Evolutionary conservation across 768 basidiomycete genomes (phyloP).

Genomic region (Guyanaporus albipodus): DNA sequence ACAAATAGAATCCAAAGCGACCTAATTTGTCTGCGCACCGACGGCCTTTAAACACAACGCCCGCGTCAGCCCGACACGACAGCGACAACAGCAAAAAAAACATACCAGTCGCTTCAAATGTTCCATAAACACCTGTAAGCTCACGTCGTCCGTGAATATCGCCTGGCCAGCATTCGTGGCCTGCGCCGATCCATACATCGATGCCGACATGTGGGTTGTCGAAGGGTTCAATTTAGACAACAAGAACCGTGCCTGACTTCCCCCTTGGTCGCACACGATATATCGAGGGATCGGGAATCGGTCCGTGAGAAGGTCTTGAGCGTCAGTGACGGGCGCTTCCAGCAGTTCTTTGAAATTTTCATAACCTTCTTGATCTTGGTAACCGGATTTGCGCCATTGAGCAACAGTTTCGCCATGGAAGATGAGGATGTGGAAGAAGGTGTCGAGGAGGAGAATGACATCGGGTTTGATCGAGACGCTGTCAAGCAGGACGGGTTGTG

Average conservation of each 20-base stretch:
- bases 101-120: constrained; percentile 88
- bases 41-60: constrained; percentile 44
- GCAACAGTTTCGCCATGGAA: constrained; percentile 98
- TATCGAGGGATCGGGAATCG: constrained; percentile 97
- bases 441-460: constrained; percentile 93
- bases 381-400: constrained; percentile 96
- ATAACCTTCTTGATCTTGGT: constrained; percentile 98
- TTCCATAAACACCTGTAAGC: constrained; percentile 97
- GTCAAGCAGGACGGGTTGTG: constrained; percentile 94
- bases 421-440: constrained; percentile 99
- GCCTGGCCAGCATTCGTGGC: constrained; percentile 74
- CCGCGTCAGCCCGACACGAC: constrained; percentile 1
- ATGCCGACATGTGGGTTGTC: constrained; percentile 92
- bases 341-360: constrained; percentile 97
- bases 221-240: constrained; percentile 95
- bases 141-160: constrained; percentile 98
- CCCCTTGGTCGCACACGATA: constrained; percentile 96
- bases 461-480: constrained; percentile 97
- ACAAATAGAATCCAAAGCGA: background rate
- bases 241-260: constrained; percentile 97
- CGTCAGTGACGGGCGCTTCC: constrained; percentile 81
- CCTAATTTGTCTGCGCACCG: constrained; percentile 62
- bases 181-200: constrained; percentile 81
- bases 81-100: constrained; percentile 8
- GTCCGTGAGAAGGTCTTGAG: constrained; percentile 94